Conservation (phyloP, 2,329 filamentous ascomycete genomes). For the Diplodia intermedia region DNA sequence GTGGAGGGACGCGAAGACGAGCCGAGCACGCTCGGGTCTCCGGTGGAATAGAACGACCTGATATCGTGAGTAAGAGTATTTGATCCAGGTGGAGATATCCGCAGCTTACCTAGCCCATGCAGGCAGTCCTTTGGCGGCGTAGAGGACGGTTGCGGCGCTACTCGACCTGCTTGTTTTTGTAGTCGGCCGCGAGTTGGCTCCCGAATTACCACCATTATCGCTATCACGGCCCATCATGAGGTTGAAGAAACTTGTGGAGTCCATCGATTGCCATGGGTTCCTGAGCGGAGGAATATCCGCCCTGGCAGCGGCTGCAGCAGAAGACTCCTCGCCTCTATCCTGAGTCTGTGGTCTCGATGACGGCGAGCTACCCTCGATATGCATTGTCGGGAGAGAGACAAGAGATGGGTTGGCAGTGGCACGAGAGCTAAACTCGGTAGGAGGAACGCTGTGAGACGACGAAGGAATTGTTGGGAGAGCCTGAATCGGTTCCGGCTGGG, state of each 20-base stretch:
- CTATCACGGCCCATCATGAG: conserved; percentile 13
- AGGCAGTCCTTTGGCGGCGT: conserved; percentile 20
- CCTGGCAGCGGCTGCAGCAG: neutral
- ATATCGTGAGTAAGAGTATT: neutral
- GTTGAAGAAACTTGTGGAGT: conserved; percentile 24
- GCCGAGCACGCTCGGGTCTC: conserved; percentile 23
- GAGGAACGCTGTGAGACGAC: neutral
- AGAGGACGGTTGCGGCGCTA: conserved; percentile 6
- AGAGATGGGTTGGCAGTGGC: conserved; percentile 3
- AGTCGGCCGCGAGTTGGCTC: conserved; percentile 2
- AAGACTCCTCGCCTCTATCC: conserved; percentile 23
- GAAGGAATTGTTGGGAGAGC: conserved; percentile 12
- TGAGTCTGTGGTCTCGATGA: neutral
- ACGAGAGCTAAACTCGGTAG: conserved; percentile 7
- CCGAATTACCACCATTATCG: neutral
- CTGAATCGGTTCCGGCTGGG: conserved; percentile 4
- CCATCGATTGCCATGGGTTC: conserved; percentile 29
- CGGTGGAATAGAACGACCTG: conserved; percentile 25
- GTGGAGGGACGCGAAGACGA: conserved; percentile 14
- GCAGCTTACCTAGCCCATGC: conserved; percentile 30
- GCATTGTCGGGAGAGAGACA: conserved; percentile 24
- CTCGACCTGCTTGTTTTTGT: conserved; percentile 21
- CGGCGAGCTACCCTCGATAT: conserved; percentile 12
- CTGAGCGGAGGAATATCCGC: conserved; percentile 18
- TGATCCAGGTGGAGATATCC: too few relatives aligned